These are phyloP conservation scores for Colletotrichum sp. DNA, from an alignment of 2,329 filamentous ascomycete genomes.

Conservation along the genomic window DNA sequence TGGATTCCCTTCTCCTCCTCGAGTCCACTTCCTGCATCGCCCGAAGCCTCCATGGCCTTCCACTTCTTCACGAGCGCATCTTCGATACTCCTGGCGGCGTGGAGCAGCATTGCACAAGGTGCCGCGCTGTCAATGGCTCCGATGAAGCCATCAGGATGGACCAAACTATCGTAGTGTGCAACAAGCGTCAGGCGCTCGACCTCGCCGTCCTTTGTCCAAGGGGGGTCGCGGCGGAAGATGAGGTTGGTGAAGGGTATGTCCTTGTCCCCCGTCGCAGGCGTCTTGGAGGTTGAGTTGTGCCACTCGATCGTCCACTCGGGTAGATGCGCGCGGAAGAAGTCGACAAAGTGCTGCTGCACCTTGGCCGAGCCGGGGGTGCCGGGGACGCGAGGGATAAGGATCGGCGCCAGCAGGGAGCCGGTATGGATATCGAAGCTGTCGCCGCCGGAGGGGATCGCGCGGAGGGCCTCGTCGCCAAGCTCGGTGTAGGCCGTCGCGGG, in stretches of 20 bases:
- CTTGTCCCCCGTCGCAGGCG: constrained; percentile 73
- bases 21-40: constrained; percentile 56
- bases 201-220: constrained; percentile 76
- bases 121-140: constrained; percentile 94
- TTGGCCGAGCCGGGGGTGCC: constrained; percentile 77
- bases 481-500: constrained; percentile 45
- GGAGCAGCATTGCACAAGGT: constrained; percentile 92
- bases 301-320: constrained; percentile 81
- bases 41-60: constrained; percentile 70
- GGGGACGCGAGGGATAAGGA: constrained; percentile 86
- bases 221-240: constrained; percentile 86
- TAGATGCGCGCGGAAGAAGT: constrained; percentile 78
- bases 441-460: constrained; percentile 72
- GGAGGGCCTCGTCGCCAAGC: constrained; percentile 78
- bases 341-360: constrained; percentile 81
- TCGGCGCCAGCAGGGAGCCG: constrained; percentile 81
- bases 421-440: constrained; percentile 79
- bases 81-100: constrained; percentile 82
- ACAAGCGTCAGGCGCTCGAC: constrained; percentile 84
- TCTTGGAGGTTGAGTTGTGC: constrained; percentile 89
- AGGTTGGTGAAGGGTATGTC: constrained; percentile 87
- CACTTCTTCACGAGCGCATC: constrained; percentile 82
- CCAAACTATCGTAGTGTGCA: constrained; percentile 92
- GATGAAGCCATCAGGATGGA: constrained; percentile 83
- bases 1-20: constrained; percentile 86